phyloP scores from a whole-genome alignment of 352 stramenopile genomes.

The Pythium phragmiticola region DNA sequence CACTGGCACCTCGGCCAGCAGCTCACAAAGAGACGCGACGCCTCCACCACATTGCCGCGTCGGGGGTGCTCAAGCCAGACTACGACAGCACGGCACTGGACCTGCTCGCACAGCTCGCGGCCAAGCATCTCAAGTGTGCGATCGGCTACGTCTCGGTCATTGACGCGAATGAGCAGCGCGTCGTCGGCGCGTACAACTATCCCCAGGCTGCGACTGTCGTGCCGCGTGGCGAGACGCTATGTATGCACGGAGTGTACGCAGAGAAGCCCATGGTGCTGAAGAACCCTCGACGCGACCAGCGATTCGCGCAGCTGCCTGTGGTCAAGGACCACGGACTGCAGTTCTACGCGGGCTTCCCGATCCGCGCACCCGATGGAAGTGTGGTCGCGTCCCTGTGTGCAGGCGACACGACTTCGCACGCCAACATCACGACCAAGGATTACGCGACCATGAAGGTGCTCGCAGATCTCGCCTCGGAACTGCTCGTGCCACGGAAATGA shows the following conservation, averaged over 20 bases:
- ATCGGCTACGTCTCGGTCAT: conserved; percentile 71
- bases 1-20: conserved; percentile 43
- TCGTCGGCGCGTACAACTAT: conserved; percentile 45
- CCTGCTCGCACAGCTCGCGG: conserved; percentile 53
- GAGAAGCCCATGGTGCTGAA: conserved; percentile 65
- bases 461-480: conserved; percentile 46
- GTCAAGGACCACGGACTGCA: conserved; percentile 47
- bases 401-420: conserved; percentile 41
- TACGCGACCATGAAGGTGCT: conserved; percentile 76
- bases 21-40: conserved; percentile 41
- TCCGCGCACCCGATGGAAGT: conserved; percentile 42
- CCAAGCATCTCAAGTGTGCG: conserved; percentile 46
- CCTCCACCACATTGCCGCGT: conserved; percentile 44
- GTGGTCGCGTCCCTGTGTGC: conserved; percentile 50
- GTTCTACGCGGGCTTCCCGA: conserved; percentile 66
- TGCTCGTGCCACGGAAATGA: conserved; percentile 25
- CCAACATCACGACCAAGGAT: conserved; percentile 65
- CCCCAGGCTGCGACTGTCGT: conserved; percentile 29
- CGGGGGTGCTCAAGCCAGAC: conserved; percentile 36
- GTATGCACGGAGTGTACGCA: conserved; percentile 46
- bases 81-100: conserved; percentile 52
- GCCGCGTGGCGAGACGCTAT: conserved; percentile 55
- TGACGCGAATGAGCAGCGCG: conserved; percentile 35
- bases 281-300: conserved; percentile 62
- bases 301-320: conserved; percentile 50